These are phyloP conservation scores for Arabidopsis hybrid DNA, from an alignment of 441 rosid genomes.

Conservation along the genomic window DNA sequence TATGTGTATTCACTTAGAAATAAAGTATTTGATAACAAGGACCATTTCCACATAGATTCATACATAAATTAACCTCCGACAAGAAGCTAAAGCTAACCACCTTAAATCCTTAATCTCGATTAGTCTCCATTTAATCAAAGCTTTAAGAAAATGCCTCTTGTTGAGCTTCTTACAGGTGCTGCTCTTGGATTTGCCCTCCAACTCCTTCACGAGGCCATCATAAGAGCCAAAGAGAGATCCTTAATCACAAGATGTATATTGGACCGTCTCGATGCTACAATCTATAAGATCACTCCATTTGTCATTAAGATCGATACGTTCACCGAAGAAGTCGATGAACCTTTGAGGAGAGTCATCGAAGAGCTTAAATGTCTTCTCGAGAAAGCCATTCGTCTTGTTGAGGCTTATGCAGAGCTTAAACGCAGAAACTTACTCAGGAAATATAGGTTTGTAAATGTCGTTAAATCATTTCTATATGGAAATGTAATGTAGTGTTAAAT, in stretches of 20 bases:
- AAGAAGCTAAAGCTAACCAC: not conserved
- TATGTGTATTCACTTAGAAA: not conserved
- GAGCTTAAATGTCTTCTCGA: conserved; percentile 9
- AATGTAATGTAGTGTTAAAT: not conserved
- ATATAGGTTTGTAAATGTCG: not conserved
- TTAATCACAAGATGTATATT: conserved; percentile 7
- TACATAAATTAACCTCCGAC: not conserved
- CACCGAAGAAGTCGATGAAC: not conserved
- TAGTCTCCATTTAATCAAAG: too few species aligned
- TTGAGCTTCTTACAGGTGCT: too few species aligned
- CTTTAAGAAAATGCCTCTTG: conserved; percentile 1
- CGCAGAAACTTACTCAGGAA: conserved; percentile 6
- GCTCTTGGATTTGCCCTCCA: too few species aligned
- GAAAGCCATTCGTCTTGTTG: not conserved
- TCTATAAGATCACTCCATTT: conserved; percentile 5
- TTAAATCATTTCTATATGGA: not conserved
- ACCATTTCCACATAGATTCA: conserved; percentile 1
- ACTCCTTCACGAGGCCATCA: not conserved
- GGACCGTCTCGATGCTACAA: conserved; percentile 22
- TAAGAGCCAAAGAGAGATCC: conserved; percentile 21
- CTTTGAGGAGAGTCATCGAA: not conserved
- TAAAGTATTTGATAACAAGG: not conserved
- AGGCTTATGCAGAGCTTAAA: conserved; percentile 17
- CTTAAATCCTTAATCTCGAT: not conserved
- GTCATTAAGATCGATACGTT: not conserved